Base-by-base conservation (phyloP, 768 basidiomycete genomes). In the Pleurotus salmoneostramineus region DNA sequence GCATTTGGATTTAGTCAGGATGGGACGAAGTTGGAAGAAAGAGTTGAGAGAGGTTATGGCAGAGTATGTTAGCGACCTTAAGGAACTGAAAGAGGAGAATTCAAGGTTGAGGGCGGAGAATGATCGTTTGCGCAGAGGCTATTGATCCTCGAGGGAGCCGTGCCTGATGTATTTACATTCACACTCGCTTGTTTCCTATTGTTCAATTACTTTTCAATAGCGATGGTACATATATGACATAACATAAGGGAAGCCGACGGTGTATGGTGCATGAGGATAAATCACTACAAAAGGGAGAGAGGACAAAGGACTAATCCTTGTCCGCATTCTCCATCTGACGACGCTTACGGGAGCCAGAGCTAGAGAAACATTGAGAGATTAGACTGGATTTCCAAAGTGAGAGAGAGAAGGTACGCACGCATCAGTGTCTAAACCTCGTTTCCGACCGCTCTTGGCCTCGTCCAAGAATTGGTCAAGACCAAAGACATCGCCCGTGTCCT, bases 401-500 rank as follows among this genome's bases (percentile, higher is more conserved):
- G 21, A 27, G 21, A 27, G 21, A 27, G 15, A 34, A 11, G 43
- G 14, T 37, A 76, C 87, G 77, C 70, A 90, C 81, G 78, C 87
- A 55, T 82, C 81, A 51, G 87, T 87, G 67, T 94, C 91, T 67
- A 94, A 66, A 11, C 91, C 92, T 61, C 94, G 78, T 76, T 96
- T 96, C 71, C 87, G 85, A n/a, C 95, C 96, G 21, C 88, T 87
- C 81, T 93, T 97, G 14, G 96, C 97, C 71, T 95, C 93, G 69
- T 98, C 93, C 78, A 98, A 81, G 78, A 99, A 98, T 70, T 96
- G 88, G 72, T 97, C 91, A 61, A 98, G 79, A 61, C 96, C 96
- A 68, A 98, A 98, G 15, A 98, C 93, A 80, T 98, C 96, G n/a
- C 86, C 83, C 1, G 89, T 86, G 66, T 99, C 96, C 77, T 98